Conservation (phyloP, 2,329 filamentous ascomycete species). For the Colletotrichum lentis region DNA sequence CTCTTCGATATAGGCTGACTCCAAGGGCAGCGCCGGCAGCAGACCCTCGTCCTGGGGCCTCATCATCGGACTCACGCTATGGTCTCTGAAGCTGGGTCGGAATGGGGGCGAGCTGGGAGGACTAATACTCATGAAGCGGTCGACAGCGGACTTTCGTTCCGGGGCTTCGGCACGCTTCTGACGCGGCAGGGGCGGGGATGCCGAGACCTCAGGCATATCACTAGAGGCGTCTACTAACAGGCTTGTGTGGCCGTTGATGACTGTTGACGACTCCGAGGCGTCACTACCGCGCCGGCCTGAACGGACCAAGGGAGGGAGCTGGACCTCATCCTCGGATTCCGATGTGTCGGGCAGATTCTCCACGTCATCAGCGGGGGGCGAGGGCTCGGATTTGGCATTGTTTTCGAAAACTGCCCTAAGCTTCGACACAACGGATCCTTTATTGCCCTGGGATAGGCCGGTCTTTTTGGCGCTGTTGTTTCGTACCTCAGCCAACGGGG, state of each 20-base stretch:
- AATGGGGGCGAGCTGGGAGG: constrained; percentile 60
- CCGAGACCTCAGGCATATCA: constrained; percentile 54
- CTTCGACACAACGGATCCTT: constrained; percentile 11
- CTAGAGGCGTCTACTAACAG: constrained; percentile 54
- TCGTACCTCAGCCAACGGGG: constrained; percentile 24
- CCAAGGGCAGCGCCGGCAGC: constrained; percentile 52
- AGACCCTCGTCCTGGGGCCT: constrained; percentile 33
- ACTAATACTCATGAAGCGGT: constrained; percentile 51
- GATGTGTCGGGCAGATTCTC: constrained; percentile 12
- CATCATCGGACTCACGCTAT: constrained; percentile 30
- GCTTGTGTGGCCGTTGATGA: constrained; percentile 50
- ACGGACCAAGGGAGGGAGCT: constrained; percentile 49
- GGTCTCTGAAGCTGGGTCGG: constrained; percentile 19
- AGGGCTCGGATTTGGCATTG: background rate
- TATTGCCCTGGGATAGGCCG: background rate
- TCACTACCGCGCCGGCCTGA: constrained; percentile 46
- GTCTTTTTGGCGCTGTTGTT: constrained; percentile 26
- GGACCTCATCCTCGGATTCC: constrained; percentile 43
- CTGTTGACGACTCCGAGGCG: constrained; percentile 50
- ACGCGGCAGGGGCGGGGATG: constrained; percentile 53
- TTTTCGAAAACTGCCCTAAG: constrained; percentile 6
- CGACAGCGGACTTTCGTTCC: constrained; percentile 11
- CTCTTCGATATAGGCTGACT: constrained; percentile 57
- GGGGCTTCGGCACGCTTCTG: constrained; percentile 38
- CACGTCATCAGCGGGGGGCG: constrained; percentile 2